A percentile compares a stretch with the other conserved stretches of the same genome.
phyloP scores from a whole-genome alignment of 345 rosid species.

The Heritiera littoralis region DNA sequence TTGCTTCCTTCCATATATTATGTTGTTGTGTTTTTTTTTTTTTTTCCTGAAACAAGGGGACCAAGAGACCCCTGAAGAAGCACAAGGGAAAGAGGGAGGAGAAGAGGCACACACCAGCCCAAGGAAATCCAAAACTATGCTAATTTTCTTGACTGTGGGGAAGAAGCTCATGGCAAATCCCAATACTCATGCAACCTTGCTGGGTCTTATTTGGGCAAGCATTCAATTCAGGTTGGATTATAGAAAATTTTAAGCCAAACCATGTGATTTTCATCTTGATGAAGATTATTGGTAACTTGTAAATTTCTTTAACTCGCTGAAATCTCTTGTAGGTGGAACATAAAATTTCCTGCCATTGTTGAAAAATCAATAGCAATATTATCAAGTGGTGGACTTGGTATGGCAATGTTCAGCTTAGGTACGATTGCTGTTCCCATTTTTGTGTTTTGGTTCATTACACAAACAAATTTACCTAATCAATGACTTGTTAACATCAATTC shows the following conservation, averaged over 20 bases:
- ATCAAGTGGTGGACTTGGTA: constrained; percentile 88
- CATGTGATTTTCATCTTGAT: not conserved
- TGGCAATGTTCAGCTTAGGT: constrained; percentile 99
- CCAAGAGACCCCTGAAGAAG: constrained; percentile 40
- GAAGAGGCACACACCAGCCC: constrained; percentile 40
- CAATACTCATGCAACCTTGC: constrained; percentile 70
- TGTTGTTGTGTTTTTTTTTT: not conserved
- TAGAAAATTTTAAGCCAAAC: not conserved
- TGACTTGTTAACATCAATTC: not conserved
- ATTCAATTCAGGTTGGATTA: constrained; percentile 65
- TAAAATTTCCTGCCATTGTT: constrained; percentile 67
- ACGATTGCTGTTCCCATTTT: constrained; percentile 1
- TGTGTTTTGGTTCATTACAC: not conserved
- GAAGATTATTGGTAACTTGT: not conserved
- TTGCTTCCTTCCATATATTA: not conserved
- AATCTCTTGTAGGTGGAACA: constrained; percentile 53
- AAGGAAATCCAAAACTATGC: constrained; percentile 43
- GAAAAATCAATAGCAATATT: constrained; percentile 63
- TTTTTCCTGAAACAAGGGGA: constrained; percentile 23
- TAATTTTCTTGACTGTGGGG: constrained; percentile 59
- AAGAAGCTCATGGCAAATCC: constrained; percentile 73
- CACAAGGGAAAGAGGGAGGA: constrained; percentile 48
- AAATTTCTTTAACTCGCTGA: not conserved
- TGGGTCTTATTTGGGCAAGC: constrained; percentile 80
- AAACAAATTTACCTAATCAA: too few species aligned